A percentile compares a stretch with the other conserved stretches of the same genome.
Conservation (phyloP, 495 filamentous ascomycete genomes). For the Tetracladium setigerum region DNA sequence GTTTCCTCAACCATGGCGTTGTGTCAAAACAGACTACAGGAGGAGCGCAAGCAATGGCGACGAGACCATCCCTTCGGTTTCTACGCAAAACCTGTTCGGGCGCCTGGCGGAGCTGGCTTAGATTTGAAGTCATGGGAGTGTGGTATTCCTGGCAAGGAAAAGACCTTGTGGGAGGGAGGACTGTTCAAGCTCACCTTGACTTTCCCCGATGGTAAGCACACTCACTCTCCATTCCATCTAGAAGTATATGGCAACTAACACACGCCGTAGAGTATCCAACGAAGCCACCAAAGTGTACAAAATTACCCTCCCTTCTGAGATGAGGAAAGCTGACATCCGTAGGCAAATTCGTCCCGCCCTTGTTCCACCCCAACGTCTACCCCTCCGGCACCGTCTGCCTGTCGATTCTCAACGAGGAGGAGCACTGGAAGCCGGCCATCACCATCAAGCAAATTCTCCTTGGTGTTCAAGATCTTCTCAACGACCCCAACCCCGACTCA, state of each 20-base stretch:
- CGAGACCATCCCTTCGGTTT: constrained; percentile 97
- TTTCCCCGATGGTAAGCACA: constrained; percentile 84
- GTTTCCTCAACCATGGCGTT: constrained; percentile 60
- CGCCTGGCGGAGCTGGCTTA: constrained; percentile 60
- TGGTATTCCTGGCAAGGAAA: constrained; percentile 88
- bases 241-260: constrained; percentile 10
- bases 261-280: constrained; percentile 82
- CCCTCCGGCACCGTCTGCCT: constrained; percentile 96
- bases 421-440: constrained; percentile 96
- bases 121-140: constrained; percentile 97
- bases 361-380: constrained; percentile 99
- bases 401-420: constrained; percentile 96
- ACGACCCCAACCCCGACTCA: constrained; percentile 95
- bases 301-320: not conserved
- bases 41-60: constrained; percentile 96
- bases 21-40: constrained; percentile 79
- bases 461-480: constrained; percentile 88
- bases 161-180: constrained; percentile 94
- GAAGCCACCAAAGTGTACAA: constrained; percentile 94
- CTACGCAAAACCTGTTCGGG: constrained; percentile 82
- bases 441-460: constrained; percentile 96
- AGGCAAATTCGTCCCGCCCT: constrained; percentile 96
- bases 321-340: constrained; percentile 14
- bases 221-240: not conserved
- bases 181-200: constrained; percentile 87